phyloP scores from a whole-genome alignment of 2,329 filamentous ascomycete genomes.

The Akanthomyces muscarius region DNA sequence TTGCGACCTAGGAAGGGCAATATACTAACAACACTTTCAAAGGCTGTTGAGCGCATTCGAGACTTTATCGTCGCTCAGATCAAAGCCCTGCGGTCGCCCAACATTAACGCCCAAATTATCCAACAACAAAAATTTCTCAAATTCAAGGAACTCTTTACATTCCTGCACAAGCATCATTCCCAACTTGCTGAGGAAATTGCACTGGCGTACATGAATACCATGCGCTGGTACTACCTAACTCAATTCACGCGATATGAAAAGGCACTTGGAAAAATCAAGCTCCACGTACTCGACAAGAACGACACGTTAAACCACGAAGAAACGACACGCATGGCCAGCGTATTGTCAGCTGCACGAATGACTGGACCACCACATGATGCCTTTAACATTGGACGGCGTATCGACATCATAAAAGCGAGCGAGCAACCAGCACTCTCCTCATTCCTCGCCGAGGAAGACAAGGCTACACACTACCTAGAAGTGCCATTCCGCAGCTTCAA shows the following conservation, averaged over 20 bases:
- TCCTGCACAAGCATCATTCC: constrained; percentile 76
- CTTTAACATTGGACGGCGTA: constrained; percentile 81
- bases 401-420: constrained; percentile 72
- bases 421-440: constrained; percentile 77
- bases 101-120: constrained; percentile 95
- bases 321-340: constrained; percentile 57
- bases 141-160: constrained; percentile 84
- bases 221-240: constrained; percentile 95
- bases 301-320: constrained; percentile 82
- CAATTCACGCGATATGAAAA: constrained; percentile 87
- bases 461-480: constrained; percentile 80
- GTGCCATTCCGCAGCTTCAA: constrained; percentile 93
- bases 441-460: constrained; percentile 87
- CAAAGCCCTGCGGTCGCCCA: constrained; percentile 87
- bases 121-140: constrained; percentile 88
- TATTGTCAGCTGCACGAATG: constrained; percentile 45
- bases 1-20: not conserved
- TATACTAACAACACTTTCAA: constrained; percentile 17
- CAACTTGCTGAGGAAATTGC: constrained; percentile 85
- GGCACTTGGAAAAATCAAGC: constrained; percentile 76
- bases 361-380: constrained; percentile 70
- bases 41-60: constrained; percentile 89
- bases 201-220: constrained; percentile 94
- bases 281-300: constrained; percentile 77
- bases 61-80: constrained; percentile 94